phyloP scores from a whole-genome alignment of 495 filamentous ascomycete species.

The Hypoxylon cercidicola region DNA sequence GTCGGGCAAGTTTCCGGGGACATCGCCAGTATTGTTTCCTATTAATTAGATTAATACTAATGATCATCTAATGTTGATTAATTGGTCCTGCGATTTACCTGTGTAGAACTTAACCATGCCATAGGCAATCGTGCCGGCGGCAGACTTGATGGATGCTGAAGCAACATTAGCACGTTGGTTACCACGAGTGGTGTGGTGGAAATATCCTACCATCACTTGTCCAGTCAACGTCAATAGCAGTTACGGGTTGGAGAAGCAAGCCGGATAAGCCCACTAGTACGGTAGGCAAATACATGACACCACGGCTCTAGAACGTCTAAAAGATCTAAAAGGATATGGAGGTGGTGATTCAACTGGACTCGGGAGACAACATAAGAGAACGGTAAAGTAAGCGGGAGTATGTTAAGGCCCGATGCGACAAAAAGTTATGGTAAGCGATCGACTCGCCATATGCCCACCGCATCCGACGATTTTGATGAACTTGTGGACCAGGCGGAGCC shows the following conservation, averaged over 20 bases:
- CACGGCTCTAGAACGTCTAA: slow-evolving; percentile 7
- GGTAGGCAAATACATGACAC: slow-evolving; percentile 22
- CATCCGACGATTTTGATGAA: slow-evolving; percentile 10
- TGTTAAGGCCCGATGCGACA: slow-evolving; percentile 15
- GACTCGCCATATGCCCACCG: slow-evolving; percentile 5
- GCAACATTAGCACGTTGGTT: slow-evolving; percentile 8
- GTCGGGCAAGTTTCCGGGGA: slow-evolving; percentile 52
- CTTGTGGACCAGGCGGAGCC: slow-evolving; percentile 22
- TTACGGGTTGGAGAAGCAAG: slow-evolving; percentile 22
- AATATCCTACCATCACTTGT: slow-evolving; percentile 32
- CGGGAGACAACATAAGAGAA: slow-evolving; percentile 15
- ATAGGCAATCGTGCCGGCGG: slow-evolving; percentile 37
- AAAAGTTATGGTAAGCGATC: slow-evolving; percentile 14
- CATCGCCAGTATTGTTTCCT: slow-evolving; percentile 69
- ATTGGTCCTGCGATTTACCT: slow-evolving; percentile 51
- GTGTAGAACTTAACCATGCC: slow-evolving; percentile 60
- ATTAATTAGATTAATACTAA: slow-evolving; percentile 22
- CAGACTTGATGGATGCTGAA: slow-evolving; percentile 31
- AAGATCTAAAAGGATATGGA: slow-evolving; percentile 2
- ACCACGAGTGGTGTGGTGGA: not conserved
- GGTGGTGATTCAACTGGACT: not conserved
- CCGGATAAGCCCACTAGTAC: slow-evolving; percentile 14
- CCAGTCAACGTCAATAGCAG: slow-evolving; percentile 38
- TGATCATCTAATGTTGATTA: not conserved
- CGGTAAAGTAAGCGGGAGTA: slow-evolving; percentile 15